A percentile compares a stretch with the other conserved stretches of the same genome.
Evolutionary conservation across 2,329 filamentous ascomycete genomes (phyloP).

Genomic region (Clonostachys rhizophaga): DNA sequence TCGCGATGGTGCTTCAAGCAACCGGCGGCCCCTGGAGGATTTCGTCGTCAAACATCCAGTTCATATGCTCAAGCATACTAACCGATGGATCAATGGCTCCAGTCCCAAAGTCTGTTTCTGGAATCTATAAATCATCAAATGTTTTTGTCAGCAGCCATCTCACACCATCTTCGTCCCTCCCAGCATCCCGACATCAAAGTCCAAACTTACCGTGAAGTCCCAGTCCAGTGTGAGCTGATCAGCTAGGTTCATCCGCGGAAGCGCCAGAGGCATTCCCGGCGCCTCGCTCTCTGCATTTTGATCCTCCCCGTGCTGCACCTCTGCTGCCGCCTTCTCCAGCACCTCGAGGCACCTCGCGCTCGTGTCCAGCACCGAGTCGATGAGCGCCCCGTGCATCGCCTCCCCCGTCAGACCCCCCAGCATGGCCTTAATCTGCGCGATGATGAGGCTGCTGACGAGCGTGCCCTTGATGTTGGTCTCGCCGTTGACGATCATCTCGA

Average conservation of each 20-base stretch:
- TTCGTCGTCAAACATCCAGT: too few species aligned
- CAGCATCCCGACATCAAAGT: too few species aligned
- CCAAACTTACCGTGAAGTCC: not conserved
- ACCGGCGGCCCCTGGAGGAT: too few species aligned
- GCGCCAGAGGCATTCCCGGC: not conserved
- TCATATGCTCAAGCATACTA: too few species aligned
- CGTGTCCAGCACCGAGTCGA: not conserved
- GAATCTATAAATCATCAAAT: too few species aligned
- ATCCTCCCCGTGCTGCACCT: not conserved
- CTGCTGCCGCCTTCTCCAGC: not conserved
- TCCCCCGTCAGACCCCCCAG: slow-evolving; percentile 25
- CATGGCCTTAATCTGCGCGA: slow-evolving; percentile 33
- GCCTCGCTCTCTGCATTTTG: not conserved
- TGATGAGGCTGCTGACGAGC: slow-evolving; percentile 31
- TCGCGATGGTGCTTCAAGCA: too few species aligned
- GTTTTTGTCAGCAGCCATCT: too few species aligned
- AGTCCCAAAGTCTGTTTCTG: too few species aligned
- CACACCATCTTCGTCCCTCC: too few species aligned
- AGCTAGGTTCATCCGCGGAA: too few species aligned
- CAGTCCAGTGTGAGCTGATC: not conserved
- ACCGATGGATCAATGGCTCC: too few species aligned
- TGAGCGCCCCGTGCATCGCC: slow-evolving; percentile 11
- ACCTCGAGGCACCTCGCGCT: not conserved
- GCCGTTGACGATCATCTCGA: slow-evolving; percentile 34
- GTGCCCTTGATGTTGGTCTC: slow-evolving; percentile 53